These are phyloP conservation scores for Scheffersomyces stipitis DNA, from an alignment of 805 yeast genomes.

Conservation along the genomic window DNA sequence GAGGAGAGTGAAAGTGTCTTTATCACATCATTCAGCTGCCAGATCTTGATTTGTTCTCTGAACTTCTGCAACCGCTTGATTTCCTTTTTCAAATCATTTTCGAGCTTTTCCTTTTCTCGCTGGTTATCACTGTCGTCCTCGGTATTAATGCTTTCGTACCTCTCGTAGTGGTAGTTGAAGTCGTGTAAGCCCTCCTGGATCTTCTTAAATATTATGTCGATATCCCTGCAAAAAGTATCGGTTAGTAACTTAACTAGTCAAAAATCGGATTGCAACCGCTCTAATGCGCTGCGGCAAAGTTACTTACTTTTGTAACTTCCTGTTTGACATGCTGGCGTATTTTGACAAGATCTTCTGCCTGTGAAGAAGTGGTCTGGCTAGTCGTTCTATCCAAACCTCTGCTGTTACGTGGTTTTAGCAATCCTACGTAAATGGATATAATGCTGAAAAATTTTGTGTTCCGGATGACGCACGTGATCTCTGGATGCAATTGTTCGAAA, in stretches of 20 bases:
- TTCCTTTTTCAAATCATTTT: constrained; percentile 44
- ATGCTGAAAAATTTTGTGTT: constrained; percentile 11
- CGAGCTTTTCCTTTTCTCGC: constrained; percentile 43
- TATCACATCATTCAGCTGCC: constrained; percentile 37
- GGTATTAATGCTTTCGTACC: constrained; percentile 35
- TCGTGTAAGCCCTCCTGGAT: constrained; percentile 46
- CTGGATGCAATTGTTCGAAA: too few species aligned
- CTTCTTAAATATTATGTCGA: constrained; percentile 36
- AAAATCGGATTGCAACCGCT: too few species aligned
- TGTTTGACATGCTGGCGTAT: constrained; percentile 21
- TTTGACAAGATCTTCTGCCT: too few species aligned
- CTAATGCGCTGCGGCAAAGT: too few species aligned
- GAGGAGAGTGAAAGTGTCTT: constrained; percentile 11
- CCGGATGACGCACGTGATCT: constrained; percentile 12
- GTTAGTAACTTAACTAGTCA: too few species aligned
- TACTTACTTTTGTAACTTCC: constrained; percentile 40
- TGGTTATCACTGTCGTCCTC: constrained; percentile 41
- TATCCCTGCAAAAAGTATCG: constrained; percentile 9
- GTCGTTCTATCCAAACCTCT: too few species aligned
- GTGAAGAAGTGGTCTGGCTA: too few species aligned
- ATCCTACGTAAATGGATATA: too few species aligned
- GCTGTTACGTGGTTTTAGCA: too few species aligned
- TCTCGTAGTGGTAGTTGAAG: constrained; percentile 44
- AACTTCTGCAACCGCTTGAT: constrained; percentile 46
- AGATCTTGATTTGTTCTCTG: constrained; percentile 45